A percentile compares a stretch with the other conserved stretches of the same genome.
These are phyloP conservation scores for Penicillium bovifimosum DNA, from an alignment of 495 filamentous ascomycete genomes.

Conservation along the genomic window DNA sequence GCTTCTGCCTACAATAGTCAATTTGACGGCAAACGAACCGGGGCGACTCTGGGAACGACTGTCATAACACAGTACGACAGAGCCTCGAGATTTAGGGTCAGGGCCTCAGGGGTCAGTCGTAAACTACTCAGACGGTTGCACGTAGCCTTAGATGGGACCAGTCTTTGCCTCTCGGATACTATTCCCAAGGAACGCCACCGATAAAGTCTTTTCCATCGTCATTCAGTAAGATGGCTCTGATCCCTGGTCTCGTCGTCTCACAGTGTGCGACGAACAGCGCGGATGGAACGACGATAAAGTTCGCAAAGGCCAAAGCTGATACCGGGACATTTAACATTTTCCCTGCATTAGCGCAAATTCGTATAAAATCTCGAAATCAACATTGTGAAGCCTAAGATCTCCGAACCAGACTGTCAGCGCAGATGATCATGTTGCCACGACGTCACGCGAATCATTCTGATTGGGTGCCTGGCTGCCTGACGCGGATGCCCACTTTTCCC, in stretches of 20 bases:
- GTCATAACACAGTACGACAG: no score
- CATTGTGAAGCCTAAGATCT: neutral
- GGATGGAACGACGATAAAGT: neutral
- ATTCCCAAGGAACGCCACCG: neutral
- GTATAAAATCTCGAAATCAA: neutral
- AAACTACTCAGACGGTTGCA: no score
- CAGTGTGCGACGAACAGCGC: neutral
- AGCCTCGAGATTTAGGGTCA: no score
- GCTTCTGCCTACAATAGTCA: no score
- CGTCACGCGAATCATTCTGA: slow-evolving; percentile 7
- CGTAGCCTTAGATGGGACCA: no score
- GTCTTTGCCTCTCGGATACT: no score
- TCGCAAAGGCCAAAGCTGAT: neutral
- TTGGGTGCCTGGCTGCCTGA: slow-evolving; percentile 15
- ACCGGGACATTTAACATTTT: no score
- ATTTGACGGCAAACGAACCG: no score
- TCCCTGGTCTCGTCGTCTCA: neutral
- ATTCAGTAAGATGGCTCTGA: neutral
- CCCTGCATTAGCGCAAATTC: slow-evolving; percentile 1
- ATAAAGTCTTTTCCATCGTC: neutral
- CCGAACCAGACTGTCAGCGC: neutral
- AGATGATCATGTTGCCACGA: slow-evolving; percentile 5
- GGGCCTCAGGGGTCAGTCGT: no score
- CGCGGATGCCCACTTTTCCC: neutral
- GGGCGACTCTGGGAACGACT: no score